Conservation (phyloP, 306 rosid genomes). For the Corylus heterophylla region DNA sequence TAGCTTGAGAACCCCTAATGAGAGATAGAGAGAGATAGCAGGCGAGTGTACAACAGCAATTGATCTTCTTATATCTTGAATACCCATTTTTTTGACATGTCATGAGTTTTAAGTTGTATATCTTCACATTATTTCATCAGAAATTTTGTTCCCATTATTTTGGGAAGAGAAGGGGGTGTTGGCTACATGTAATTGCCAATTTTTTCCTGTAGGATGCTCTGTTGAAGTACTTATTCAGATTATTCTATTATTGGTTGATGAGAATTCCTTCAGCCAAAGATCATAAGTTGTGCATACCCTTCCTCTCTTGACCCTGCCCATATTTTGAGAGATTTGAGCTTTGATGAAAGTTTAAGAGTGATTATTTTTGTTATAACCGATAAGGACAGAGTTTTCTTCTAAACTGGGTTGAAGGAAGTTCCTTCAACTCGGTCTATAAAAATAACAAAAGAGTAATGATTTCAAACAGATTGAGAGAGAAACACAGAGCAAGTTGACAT, state of each 20-base stretch:
- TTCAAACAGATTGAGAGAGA: too few species aligned
- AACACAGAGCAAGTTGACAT: too few species aligned
- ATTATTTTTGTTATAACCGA: not conserved
- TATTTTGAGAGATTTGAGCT: not conserved
- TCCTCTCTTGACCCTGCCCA: not conserved
- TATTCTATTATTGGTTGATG: not conserved
- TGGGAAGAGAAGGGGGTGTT: not conserved
- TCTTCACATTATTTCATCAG: conserved; percentile 36
- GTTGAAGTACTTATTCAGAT: not conserved
- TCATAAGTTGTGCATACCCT: not conserved
- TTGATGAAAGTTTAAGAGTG: not conserved
- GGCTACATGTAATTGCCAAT: not conserved
- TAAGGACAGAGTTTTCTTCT: too few species aligned
- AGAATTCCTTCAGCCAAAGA: conserved; percentile 1
- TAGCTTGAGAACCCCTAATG: conserved; percentile 11
- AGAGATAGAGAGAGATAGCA: conserved; percentile 20
- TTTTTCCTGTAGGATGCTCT: not conserved
- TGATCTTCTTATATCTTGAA: conserved; percentile 37
- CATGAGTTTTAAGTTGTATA: conserved; percentile 50
- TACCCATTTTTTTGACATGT: conserved; percentile 64
- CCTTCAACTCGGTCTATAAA: too few species aligned
- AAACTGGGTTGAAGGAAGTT: too few species aligned
- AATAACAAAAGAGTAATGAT: too few species aligned
- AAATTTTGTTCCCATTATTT: conserved; percentile 20
- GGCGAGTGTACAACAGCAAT: conserved; percentile 46